A percentile compares a stretch with the other conserved stretches of the same genome.
Conservation (phyloP, 768 basidiomycete species). For the Naganishia vaughanmartiniae region DNA sequence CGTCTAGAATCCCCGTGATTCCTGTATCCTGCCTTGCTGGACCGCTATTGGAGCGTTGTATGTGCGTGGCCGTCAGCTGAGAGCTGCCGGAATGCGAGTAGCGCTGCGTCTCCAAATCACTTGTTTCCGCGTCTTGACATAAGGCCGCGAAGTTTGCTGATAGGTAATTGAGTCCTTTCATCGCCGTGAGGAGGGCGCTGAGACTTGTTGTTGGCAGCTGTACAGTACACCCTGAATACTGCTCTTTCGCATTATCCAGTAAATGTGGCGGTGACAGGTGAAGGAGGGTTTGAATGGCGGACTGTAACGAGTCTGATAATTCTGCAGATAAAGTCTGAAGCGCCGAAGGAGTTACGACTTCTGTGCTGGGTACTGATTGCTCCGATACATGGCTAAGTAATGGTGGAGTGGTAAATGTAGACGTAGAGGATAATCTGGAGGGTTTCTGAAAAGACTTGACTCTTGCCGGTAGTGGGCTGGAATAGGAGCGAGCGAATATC, state of each 20-base stretch:
- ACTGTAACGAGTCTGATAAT: slow-evolving; percentile 84
- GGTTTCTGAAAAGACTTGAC: slow-evolving; percentile 51
- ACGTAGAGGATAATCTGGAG: slow-evolving; percentile 3
- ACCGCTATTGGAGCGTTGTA: slow-evolving; percentile 1
- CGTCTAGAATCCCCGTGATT: slow-evolving; percentile 27
- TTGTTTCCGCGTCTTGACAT: slow-evolving; percentile 29
- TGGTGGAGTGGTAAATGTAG: slow-evolving; percentile 4
- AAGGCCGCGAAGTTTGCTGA: slow-evolving; percentile 60
- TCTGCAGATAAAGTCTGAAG: slow-evolving; percentile 66
- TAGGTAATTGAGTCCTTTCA: slow-evolving; percentile 91
- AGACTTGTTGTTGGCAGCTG: slow-evolving; percentile 83
- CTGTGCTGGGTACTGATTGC: slow-evolving; percentile 13
- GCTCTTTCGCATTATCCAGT: slow-evolving; percentile 87
- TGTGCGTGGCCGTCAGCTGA: not conserved
- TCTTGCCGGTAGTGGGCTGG: slow-evolving; percentile 75
- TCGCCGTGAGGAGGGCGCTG: slow-evolving; percentile 80
- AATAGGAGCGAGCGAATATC: slow-evolving; percentile 71
- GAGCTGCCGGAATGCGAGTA: not conserved
- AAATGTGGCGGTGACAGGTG: slow-evolving; percentile 86
- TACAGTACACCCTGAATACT: slow-evolving; percentile 82
- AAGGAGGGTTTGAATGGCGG: slow-evolving; percentile 84
- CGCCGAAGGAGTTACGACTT: slow-evolving; percentile 31
- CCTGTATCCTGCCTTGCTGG: slow-evolving; percentile 10
- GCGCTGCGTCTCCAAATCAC: not conserved
- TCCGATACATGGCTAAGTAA: slow-evolving; percentile 20